A percentile compares a stretch with the other conserved stretches of the same genome.
These are phyloP conservation scores for Chaetomiaceae sp. DNA, from an alignment of 2,329 filamentous ascomycete genomes.

Conservation along the genomic window DNA sequence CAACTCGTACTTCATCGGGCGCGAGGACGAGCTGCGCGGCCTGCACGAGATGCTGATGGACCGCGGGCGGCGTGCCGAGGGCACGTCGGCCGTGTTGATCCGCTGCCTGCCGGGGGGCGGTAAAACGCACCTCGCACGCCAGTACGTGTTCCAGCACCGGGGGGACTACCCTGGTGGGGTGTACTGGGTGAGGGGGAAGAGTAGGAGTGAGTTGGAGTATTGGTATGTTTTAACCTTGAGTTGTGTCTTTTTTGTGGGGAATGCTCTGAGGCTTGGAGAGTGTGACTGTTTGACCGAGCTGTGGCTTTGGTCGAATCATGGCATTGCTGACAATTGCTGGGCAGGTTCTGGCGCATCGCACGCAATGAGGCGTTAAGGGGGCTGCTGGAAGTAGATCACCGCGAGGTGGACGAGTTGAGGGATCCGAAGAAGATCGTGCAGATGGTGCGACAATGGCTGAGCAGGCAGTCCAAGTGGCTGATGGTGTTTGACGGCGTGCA, in stretches of 20 bases:
- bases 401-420: conserved; percentile 33
- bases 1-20: conserved; percentile 58
- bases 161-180: conserved; percentile 57
- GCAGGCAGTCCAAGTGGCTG: conserved; percentile 56
- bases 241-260: no score
- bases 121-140: conserved; percentile 61
- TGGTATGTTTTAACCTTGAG: no score
- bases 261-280: no score
- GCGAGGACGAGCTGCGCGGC: conserved; percentile 49
- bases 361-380: conserved; percentile 47
- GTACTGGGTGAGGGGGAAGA: conserved; percentile 64
- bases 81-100: conserved; percentile 58
- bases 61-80: conserved; percentile 45
- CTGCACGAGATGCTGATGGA: conserved; percentile 56
- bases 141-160: conserved; percentile 59
- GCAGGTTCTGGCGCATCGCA: conserved; percentile 62
- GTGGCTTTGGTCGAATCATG: no score
- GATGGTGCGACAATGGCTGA: conserved; percentile 56
- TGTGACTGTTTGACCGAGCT: no score
- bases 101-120: conserved; percentile 60
- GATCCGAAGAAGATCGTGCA: conserved; percentile 46
- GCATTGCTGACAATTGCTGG: no score
- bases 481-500: conserved; percentile 61
- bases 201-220: conserved; percentile 50
- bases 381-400: conserved; percentile 28